Base-by-base conservation (phyloP, 805 yeast genomes). In the Blastobotrys muscicola region DNA sequence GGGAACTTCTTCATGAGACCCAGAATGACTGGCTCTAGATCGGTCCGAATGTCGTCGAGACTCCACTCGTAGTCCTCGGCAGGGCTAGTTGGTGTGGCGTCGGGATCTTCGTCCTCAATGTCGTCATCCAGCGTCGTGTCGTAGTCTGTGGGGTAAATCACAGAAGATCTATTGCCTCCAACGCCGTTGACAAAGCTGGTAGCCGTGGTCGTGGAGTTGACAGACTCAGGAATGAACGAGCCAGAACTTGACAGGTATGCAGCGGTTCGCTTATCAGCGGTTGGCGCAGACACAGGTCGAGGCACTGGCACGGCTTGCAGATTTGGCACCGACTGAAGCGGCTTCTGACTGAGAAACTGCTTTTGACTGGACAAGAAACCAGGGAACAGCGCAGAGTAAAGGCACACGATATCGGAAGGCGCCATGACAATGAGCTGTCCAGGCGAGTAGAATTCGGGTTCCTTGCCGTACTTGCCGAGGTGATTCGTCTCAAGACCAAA, bases 1-100 rank as follows among this genome's bases (percentile, higher is more conserved):
- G 45, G 47, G 39, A 55, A 52, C 33, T 45, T 45, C 29, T 44
- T 38, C 29, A 50, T 32, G 33, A 57, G 41, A n/a, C 50, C 58
- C 36, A 50, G 52, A 40, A 59, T 56, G 2, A 59, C 65, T 0
- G 65, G 65, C 35, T 58, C 61, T 12, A 61, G 36, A 33, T 61
- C 65, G n/a, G 46, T 45, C 12, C 53, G 50, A 23, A 61, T 58
- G 34, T 57, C 60, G 8, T 53, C 60, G n/a, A 61, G 43, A 33
- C 60, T 57, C 63, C 63, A 61, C 32, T 56, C 63, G 29, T 32
- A 33, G 33, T 51, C 51, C 26, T 50, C 53, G 9, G 40, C 38
- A 12, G 46, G 35, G 10, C 31, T 16, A 31, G 16, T 39, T 9
- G 42, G 36, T 4, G 26, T 30, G 13, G 50, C 54, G 2, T 46